Conservation (phyloP, 2,329 filamentous ascomycete species). For the Calonectria ilicicola region DNA sequence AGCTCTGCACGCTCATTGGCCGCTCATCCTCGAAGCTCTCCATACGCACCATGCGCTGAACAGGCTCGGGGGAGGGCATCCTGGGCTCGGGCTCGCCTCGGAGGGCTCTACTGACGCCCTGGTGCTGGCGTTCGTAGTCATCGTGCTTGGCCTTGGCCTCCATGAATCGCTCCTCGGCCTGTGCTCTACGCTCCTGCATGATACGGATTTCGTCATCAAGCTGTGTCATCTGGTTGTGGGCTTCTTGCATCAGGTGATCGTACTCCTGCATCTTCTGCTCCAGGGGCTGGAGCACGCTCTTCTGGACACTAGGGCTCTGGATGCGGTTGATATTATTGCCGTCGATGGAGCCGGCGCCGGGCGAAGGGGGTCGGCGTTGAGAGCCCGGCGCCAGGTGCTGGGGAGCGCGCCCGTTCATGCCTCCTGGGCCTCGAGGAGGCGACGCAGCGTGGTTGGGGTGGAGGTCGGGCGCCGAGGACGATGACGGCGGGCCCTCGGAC, state of each 20-base stretch:
- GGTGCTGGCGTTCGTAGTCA: conserved; percentile 25
- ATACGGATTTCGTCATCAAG: conserved; percentile 57
- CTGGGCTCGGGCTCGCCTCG: conserved; percentile 21
- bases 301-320: conserved; percentile 56
- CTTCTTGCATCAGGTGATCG: conserved; percentile 54
- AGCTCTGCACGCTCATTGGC: conserved; percentile 23
- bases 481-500: conserved; percentile 24
- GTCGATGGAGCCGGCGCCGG: conserved; percentile 28
- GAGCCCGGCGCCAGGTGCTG: conserved; percentile 22
- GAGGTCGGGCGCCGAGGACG: conserved; percentile 12
- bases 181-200: conserved; percentile 25
- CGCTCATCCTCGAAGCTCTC: conserved; percentile 24
- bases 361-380: conserved; percentile 33
- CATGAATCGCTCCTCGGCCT: conserved; percentile 24
- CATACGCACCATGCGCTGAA: conserved; percentile 21
- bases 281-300: conserved; percentile 58
- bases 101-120: conserved; percentile 17
- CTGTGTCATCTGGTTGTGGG: conserved; percentile 54
- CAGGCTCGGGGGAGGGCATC: conserved; percentile 16
- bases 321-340: conserved; percentile 53
- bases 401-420: conserved; percentile 2
- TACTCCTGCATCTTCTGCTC: conserved; percentile 60
- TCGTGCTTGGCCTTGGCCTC: conserved; percentile 25
- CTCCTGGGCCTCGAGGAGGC: conserved; percentile 23
- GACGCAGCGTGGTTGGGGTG: conserved; percentile 26